Evolutionary conservation across 1,284 basidiomycete species (phyloP), one percentile per base, ranked within the genome.

Genomic region (Porogramme epimiltina): DNA sequence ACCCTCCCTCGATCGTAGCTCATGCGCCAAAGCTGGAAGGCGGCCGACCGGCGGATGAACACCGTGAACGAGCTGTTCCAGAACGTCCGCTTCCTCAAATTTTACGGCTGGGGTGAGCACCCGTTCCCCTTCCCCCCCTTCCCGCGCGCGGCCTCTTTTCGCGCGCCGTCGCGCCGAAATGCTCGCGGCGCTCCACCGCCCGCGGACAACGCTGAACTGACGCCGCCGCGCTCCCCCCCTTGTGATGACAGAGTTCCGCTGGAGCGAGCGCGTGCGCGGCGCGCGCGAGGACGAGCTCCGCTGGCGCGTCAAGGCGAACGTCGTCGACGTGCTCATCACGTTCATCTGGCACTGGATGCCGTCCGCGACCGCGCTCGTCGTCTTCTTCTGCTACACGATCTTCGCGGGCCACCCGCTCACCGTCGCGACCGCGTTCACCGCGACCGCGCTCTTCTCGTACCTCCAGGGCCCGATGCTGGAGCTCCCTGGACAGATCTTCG

Each of bases 41-140:
- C 89, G 0, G 81, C 85, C 44, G 93, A 95, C 65, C 71, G 71
- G 24, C 75, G 92, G 15, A 91, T 94, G 79, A 82, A 79, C 47
- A 75, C 85, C 13, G 86, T 93, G 55, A 91, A 89, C 58, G 92
- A 94, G 66, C 74, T 95, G 11, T 80, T 93, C 55, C 78, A 89
- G 58, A 87, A 84, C 58, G 80, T 87, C 50, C 75, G 84, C 10
- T 87, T 87, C 64, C 69, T 89, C 49, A 89, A 89, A 62, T 85
- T 82, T 61, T 87, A 85, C 65, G 85, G 85, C 22, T 87, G 85
- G 85, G 85, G 84, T 84, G 60, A 59, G 34, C n/a, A n/a, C n/a
- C n/a, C n/a, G n/a, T n/a, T n/a, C n/a, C n/a, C n/a, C n/a, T n/a
- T n/a, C n/a, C n/a, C n/a, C n/a, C n/a, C 37, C 2, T 28, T n/a